Base-by-base conservation (phyloP, 176 grass and related monocot genomes). In the Cymbopogon citratus region DNA sequence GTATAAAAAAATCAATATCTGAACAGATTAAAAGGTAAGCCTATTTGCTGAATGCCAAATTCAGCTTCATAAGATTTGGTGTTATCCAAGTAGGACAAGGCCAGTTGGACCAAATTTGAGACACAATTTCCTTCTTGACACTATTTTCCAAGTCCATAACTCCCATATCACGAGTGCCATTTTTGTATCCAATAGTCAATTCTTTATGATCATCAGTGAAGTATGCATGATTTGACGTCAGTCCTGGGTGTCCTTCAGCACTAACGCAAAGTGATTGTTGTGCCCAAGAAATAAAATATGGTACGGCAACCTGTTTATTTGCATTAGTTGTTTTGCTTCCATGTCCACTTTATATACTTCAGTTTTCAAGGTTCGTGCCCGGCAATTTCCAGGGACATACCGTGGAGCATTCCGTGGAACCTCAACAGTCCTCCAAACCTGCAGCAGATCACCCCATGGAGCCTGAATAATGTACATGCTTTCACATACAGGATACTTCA, bases 71-170 rank as follows among this genome's bases (percentile, higher is more conserved):
- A 64, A 78, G 24, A 46, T 63, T 63, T 14, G 59, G 75, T 21
- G 14, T 45, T 19, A 78, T 45, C 75, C 75, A 78, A 19, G 24
- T 45, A 6, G 75, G 75, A 45, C 39, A 29, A 6, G 75, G 60
- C 59, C 39, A 64, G 24, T 31, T 64, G 75, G 38, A 78, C 59
- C 75, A 78, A 78, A 78, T 64, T 25, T 45, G 38, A 78, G 75
- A 29, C 19, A 39, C 51, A 39, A 60, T 15, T 24, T 76, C 19
- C 33, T 60, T 36, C 31, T 23, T 59, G n/a, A 26, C 63, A 9
- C 25, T 6, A 27, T 21, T 78, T 63, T 31, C 59, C 15, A 78
- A 21, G 39, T 78, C 10, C 1, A 63, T 5, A 12, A 78, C 59
- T 6, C 60, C 60, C 28, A 78, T 78, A 29, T 78, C 75, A 26